Evolutionary conservation across 2,329 filamentous ascomycete species (phyloP).

Genomic region (Cladosporium sp.): DNA sequence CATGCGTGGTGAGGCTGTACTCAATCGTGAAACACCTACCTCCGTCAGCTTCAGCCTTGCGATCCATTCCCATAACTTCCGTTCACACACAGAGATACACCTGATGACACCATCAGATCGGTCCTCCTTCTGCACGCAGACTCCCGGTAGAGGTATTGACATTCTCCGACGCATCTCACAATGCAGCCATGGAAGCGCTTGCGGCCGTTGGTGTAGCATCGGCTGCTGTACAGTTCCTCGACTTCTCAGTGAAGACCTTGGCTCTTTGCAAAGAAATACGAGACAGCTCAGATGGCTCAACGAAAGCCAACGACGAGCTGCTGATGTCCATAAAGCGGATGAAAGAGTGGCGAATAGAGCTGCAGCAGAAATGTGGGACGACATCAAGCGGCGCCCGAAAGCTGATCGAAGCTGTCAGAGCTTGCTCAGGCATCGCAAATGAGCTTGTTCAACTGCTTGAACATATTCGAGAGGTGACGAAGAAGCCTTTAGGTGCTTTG

Average conservation of each 20-base stretch:
- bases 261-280: constrained; percentile 6
- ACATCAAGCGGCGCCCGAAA: background rate
- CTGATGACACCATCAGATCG: too few species aligned
- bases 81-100: too few species aligned
- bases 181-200: background rate
- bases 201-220: background rate
- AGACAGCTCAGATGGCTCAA: background rate
- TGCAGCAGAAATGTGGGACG: background rate
- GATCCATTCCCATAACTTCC: background rate
- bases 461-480: background rate
- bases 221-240: constrained; percentile 1
- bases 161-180: background rate
- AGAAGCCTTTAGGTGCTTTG: background rate
- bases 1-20: constrained; percentile 9
- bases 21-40: too few species aligned
- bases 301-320: background rate
- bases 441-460: background rate
- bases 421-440: background rate
- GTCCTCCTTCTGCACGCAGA: too few species aligned
- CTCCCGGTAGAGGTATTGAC: background rate
- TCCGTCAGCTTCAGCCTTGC: background rate
- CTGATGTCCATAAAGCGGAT: background rate
- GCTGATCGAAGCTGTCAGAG: background rate
- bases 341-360: background rate
- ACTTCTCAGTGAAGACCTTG: background rate